Conservation (phyloP, 306 rosid species). For the Albizia julibrissin region DNA sequence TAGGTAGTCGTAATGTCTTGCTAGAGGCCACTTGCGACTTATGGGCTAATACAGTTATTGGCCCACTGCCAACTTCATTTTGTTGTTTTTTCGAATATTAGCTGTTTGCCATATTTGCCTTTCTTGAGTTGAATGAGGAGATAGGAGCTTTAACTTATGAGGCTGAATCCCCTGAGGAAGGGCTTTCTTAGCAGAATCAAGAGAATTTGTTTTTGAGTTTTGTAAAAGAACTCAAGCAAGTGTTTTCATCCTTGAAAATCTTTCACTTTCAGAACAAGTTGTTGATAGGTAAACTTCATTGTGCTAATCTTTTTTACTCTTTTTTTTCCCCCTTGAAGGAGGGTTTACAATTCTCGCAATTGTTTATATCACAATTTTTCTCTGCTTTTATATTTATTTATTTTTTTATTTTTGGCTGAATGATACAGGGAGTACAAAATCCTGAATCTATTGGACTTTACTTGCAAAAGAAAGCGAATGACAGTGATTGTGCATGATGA, state of each 20-base stretch:
- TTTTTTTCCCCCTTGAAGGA: not conserved
- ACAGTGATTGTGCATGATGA: constrained; percentile 83
- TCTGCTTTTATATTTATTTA: constrained; percentile 5
- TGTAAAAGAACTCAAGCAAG: constrained; percentile 82
- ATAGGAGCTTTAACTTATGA: constrained; percentile 72
- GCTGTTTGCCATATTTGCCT: constrained; percentile 94
- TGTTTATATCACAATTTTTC: constrained; percentile 18
- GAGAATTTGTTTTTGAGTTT: constrained; percentile 96
- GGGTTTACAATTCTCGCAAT: constrained; percentile 38
- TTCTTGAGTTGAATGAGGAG: constrained; percentile 86
- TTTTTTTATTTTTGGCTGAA: constrained; percentile 25
- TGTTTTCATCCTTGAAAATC: constrained; percentile 63
- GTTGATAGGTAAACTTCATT: constrained; percentile 60
- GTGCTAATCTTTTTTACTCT: constrained; percentile 1
- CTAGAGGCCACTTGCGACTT: no score
- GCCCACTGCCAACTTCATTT: no score
- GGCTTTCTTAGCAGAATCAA: constrained; percentile 93
- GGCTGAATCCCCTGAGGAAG: constrained; percentile 99
- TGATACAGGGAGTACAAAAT: constrained; percentile 86
- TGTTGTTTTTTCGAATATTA: constrained; percentile 78
- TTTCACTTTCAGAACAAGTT: constrained; percentile 51
- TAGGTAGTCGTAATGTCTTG: no score
- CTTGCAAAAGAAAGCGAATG: constrained; percentile 97
- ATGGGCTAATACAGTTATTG: no score
- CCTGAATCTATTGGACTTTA: no score